A percentile compares a stretch with the other conserved stretches of the same genome.
Conservation (phyloP, 2,329 filamentous ascomycete species). For the Aspergillus melleus region DNA sequence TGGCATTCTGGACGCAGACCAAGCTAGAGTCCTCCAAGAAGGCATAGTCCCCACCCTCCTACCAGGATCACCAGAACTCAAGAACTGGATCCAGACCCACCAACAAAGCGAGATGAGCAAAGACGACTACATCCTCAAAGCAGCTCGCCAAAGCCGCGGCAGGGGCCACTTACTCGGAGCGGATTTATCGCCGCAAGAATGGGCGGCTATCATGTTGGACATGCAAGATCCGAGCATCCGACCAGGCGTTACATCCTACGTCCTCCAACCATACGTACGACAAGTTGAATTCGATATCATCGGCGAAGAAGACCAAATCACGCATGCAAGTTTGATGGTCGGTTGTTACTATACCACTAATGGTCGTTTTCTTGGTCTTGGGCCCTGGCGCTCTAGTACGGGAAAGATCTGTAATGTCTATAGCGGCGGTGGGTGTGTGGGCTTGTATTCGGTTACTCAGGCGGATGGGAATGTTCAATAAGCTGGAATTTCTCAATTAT, state of each 20-base stretch:
- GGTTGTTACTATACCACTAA: slow-evolving; percentile 22
- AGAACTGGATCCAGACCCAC: slow-evolving; percentile 14
- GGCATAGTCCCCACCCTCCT: slow-evolving; percentile 26
- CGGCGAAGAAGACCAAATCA: background rate
- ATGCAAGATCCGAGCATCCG: slow-evolving; percentile 6
- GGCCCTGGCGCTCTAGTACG: slow-evolving; percentile 21
- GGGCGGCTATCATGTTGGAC: slow-evolving; percentile 2
- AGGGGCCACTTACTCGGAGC: slow-evolving; percentile 4
- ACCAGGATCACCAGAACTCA: slow-evolving; percentile 25
- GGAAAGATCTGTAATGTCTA: slow-evolving; percentile 7
- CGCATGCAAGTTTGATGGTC: slow-evolving; percentile 13
- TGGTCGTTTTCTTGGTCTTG: slow-evolving; percentile 20
- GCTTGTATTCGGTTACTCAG: background rate
- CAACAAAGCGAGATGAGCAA: slow-evolving; percentile 10
- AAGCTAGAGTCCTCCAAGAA: slow-evolving; percentile 19
- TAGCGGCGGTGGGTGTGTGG: background rate
- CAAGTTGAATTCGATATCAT: slow-evolving; percentile 2
- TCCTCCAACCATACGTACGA: slow-evolving; percentile 5
- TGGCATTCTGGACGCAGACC: slow-evolving; percentile 16
- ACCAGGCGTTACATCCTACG: background rate
- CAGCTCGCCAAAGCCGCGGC: slow-evolving; percentile 10
- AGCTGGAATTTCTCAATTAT: too few relatives aligned
- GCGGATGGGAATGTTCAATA: background rate
- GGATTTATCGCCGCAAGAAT: slow-evolving; percentile 3
- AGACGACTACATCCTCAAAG: slow-evolving; percentile 27